Evolutionary conservation across 148 eudicot species (phyloP), one percentile per base, ranked within the genome.

Genomic region (Rhododendron ferrugineum): DNA sequence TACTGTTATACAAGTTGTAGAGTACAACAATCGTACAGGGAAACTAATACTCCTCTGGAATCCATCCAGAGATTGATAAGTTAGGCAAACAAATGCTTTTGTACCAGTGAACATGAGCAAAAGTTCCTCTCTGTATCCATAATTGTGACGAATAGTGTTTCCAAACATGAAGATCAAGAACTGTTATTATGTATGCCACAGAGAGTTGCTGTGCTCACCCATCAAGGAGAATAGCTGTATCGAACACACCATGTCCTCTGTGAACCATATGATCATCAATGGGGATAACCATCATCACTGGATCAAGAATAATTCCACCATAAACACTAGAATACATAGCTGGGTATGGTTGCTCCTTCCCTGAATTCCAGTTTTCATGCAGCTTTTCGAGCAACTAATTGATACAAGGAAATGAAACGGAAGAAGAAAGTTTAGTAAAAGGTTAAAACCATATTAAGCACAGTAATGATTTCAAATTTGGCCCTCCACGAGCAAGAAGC

Each of bases 261-360:
- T 94, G 97, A 46, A 94, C 97, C 97, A 94, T 94, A 91, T 94
- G 97, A 89, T 94, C 97, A 87, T 94, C 95, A 15, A 94, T 88
- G 64, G 97, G 97, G 81, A 94, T 91, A 84, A 94, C 88, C 97
- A 94, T 94, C 89, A 94, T 84, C 28, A 91, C 93, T 30, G 95
- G 97, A 91, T 94, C 94, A 74, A 94, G 89, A 86, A 92, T 88
- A 66, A 94, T 93, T 80, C 97, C 97, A 64, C 91, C 95, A 82
- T 86, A 93, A 70, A 91, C 85, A 85, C 97, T 94, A 22, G 97
- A 94, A 86, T 94, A 94, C 97, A 94, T 94, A 84, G 97, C 97
- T 36, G 90, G 94, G 80, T 91, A 93, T 34, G 91, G 93, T 58
- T 87, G 88, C 84, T 90, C 87, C 90, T 88, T 87, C 52, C 68